Evolutionary conservation across 805 yeast species (phyloP), one percentile per base, ranked within the genome.

Genomic region (Sugiyamaella mastotermitis): DNA sequence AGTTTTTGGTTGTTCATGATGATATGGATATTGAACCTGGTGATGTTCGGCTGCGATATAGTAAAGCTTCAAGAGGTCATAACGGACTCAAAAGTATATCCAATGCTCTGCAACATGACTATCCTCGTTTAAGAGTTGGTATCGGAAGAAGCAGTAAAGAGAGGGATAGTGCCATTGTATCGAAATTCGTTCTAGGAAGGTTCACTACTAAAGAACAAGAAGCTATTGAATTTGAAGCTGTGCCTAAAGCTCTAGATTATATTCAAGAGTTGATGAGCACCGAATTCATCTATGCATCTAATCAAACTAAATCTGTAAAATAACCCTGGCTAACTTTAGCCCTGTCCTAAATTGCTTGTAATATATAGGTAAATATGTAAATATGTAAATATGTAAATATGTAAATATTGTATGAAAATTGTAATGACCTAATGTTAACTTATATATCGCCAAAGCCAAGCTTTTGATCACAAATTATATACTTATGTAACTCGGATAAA

Each of bases 51-150:
- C 55, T 81, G 1, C 66, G 90, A 33, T 64, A 62, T 13, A 72
- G 75, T 1, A 66, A 80, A 0, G 73, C 84, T 30, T 68, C 78
- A 11, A 65, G 92, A 31, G 96, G 95, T 0, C 97, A 88, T 52
- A 86, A 85, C 53, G 97, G 96, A 0, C 64, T 88, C 19, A 70
- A 71, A 44, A 74, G 81, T 28, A 69, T 88, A 3, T 71, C 69
- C 31, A 79, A 80, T 0, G 52, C 45, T 19, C 19, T 42, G n/a
- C 35, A 40, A 14, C 64, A 66, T 24, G 67, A 65, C 13, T 84
- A 79, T 52, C 68, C 74, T n/a, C 74, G 84, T 35, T 53, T 87
- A 10, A 74, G 81, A 13, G 65, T 87, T 6, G 97, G 97, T 0
- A 82, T 88, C 11, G 94, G 85, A 1, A 65, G 83, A 38, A 81